phyloP scores from a whole-genome alignment of 768 basidiomycete genomes.

The Tricholoma furcatifolium region DNA sequence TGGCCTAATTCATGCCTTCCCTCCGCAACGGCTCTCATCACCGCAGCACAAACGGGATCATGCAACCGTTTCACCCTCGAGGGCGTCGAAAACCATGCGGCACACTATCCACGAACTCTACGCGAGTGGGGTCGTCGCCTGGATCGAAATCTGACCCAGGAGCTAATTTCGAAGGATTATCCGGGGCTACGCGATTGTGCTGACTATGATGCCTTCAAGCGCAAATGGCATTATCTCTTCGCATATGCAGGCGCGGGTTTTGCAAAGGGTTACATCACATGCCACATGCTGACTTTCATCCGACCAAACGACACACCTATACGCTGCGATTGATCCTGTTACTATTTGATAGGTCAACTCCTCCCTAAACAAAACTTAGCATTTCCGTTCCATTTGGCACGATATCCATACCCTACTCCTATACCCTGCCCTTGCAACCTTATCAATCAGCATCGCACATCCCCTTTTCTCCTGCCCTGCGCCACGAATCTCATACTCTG shows the following conservation, averaged over 20 bases:
- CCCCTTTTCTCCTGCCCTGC: not conserved
- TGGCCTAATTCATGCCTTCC: slow-evolving; percentile 90
- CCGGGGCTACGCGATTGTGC: slow-evolving; percentile 53
- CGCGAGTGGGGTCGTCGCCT: slow-evolving; percentile 87
- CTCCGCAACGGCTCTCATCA: slow-evolving; percentile 78
- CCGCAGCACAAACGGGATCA: slow-evolving; percentile 67
- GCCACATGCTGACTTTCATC: slow-evolving; percentile 78
- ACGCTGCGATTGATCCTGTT: slow-evolving; percentile 41
- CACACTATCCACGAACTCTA: slow-evolving; percentile 90
- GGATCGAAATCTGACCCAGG: slow-evolving; percentile 60
- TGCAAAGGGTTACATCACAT: slow-evolving; percentile 77
- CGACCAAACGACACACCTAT: slow-evolving; percentile 47
- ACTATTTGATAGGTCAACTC: not conserved
- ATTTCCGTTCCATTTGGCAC: not conserved
- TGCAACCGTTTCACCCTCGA: slow-evolving; percentile 81
- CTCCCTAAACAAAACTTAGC: not conserved
- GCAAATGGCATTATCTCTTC: slow-evolving; percentile 84
- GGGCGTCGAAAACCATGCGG: slow-evolving; percentile 80
- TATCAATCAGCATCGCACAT: not conserved
- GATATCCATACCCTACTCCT: slow-evolving; percentile 5
- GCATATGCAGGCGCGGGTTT: slow-evolving; percentile 82
- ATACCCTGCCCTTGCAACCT: not conserved
- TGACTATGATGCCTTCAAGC: slow-evolving; percentile 69
- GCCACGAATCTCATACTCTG: slow-evolving; percentile 4
- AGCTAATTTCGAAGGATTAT: slow-evolving; percentile 55